Percentiles rank a stretch among this genome's conserved stretches.
Conservation (phyloP, 2,329 filamentous ascomycete species). For the Microcyclospora pomicola region DNA sequence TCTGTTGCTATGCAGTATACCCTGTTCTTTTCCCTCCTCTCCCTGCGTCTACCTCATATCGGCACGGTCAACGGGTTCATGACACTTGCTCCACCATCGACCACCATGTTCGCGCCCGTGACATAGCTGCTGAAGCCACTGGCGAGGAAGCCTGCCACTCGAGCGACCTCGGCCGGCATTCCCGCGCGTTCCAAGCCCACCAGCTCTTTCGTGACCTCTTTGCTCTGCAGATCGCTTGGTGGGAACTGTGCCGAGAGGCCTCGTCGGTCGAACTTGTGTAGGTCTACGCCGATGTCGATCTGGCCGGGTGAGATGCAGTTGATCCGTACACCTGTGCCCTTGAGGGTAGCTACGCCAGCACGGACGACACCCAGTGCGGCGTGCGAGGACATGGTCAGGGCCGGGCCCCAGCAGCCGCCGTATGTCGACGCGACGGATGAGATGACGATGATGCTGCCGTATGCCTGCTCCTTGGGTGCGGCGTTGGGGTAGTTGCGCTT, state of each 20-base stretch:
- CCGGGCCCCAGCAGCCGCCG: constrained; percentile 46
- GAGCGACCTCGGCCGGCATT: constrained; percentile 43
- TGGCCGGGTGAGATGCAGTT: constrained; percentile 39
- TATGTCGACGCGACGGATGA: constrained; percentile 43
- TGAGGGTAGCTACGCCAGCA: constrained; percentile 43
- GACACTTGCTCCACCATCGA: constrained; percentile 42
- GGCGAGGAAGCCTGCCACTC: constrained; percentile 48
- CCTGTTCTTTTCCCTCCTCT: no score
- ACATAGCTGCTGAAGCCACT: constrained; percentile 50
- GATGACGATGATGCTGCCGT: constrained; percentile 50
- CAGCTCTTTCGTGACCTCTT: constrained; percentile 35
- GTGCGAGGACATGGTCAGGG: constrained; percentile 47
- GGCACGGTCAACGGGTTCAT: constrained; percentile 24
- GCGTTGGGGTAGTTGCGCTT: constrained; percentile 44
- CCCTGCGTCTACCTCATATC: constrained; percentile 2
- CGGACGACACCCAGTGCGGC: constrained; percentile 48
- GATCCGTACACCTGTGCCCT: constrained; percentile 45
- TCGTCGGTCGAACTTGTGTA: constrained; percentile 37
- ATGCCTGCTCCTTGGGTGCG: constrained; percentile 44
- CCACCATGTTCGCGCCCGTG: constrained; percentile 47
- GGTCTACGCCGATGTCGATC: constrained; percentile 33
- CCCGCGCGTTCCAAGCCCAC: constrained; percentile 48
- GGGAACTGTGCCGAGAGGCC: constrained; percentile 42
- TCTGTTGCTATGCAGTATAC: no score
- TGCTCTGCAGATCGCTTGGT: constrained; percentile 39